Conservation (phyloP, 2,329 filamentous ascomycete genomes). For the Scolecobasidium constrictum region DNA sequence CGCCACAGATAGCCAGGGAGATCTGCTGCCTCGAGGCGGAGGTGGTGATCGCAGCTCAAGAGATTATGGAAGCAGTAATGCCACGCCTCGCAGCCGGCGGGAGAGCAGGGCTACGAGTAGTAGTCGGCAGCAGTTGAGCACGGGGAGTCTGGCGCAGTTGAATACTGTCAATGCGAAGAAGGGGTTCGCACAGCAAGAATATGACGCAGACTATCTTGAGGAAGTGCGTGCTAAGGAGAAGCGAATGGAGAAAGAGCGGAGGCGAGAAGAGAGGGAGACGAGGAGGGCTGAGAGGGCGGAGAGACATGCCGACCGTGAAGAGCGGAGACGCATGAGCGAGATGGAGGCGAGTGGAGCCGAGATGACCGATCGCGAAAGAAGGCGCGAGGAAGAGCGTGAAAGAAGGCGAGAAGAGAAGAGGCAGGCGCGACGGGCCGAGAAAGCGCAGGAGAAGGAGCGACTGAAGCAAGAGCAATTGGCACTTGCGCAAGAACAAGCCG, state of each 20-base stretch:
- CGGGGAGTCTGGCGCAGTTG: slow-evolving; percentile 52
- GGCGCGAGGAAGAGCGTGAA: slow-evolving; percentile 23
- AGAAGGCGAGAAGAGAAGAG: slow-evolving; percentile 28
- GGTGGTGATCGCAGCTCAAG: slow-evolving; percentile 3
- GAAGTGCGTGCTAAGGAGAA: slow-evolving; percentile 17
- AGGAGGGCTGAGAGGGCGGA: slow-evolving; percentile 23
- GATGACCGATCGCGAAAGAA: slow-evolving; percentile 16
- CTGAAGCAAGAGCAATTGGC: slow-evolving; percentile 3
- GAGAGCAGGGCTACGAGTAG: slow-evolving; percentile 13
- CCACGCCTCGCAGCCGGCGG: slow-evolving; percentile 7
- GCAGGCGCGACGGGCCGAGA: slow-evolving; percentile 12
- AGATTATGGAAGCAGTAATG: slow-evolving; percentile 12
- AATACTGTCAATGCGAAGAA: slow-evolving; percentile 51
- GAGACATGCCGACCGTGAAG: slow-evolving; percentile 20
- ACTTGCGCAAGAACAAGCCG: slow-evolving; percentile 4
- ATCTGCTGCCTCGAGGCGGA: slow-evolving; percentile 16
- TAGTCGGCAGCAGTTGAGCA: slow-evolving; percentile 30
- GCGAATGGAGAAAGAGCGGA: slow-evolving; percentile 18
- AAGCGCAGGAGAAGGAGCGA: slow-evolving; percentile 9
- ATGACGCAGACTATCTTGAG: slow-evolving; percentile 26
- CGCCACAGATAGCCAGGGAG: slow-evolving; percentile 28
- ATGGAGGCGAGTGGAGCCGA: slow-evolving; percentile 15
- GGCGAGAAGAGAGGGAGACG: slow-evolving; percentile 26
- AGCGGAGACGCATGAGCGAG: slow-evolving; percentile 16
- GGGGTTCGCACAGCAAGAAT: slow-evolving; percentile 31